These are phyloP conservation scores for Parmelia sp. DNA, from an alignment of 495 filamentous ascomycete genomes.

Conservation along the genomic window DNA sequence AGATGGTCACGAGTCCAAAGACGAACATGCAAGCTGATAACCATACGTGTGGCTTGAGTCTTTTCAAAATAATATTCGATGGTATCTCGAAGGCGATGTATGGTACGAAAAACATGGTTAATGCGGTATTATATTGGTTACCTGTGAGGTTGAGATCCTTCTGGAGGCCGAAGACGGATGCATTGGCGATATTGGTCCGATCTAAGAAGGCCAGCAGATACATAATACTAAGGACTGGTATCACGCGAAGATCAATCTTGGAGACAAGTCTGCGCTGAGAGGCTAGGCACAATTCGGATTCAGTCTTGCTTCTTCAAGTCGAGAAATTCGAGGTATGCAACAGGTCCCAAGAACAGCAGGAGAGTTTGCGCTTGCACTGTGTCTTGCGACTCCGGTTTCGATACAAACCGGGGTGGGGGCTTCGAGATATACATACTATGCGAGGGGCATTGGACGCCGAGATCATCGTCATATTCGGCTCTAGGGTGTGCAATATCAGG, in stretches of 20 bases:
- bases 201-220: conserved; percentile 87
- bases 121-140: conserved; percentile 59
- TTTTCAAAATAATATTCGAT: conserved; percentile 80
- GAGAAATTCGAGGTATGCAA: background rate
- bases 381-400: background rate
- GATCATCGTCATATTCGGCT: conserved; percentile 35
- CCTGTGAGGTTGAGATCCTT: conserved; percentile 39
- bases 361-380: background rate
- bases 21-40: conserved; percentile 72
- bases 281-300: background rate
- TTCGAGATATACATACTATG: conserved; percentile 43
- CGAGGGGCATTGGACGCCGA: conserved; percentile 43
- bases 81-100: conserved; percentile 86
- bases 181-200: conserved; percentile 67
- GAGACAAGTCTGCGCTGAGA: conserved; percentile 62
- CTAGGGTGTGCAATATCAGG: conserved; percentile 23
- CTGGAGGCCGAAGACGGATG: conserved; percentile 42
- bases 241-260: conserved; percentile 72
- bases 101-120: conserved; percentile 83
- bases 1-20: conserved; percentile 71
- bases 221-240: conserved; percentile 75
- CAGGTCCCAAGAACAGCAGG: background rate
- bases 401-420: background rate
- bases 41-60: conserved; percentile 76
- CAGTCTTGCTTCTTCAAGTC: background rate